Evolutionary conservation across 139 green algal species (phyloP).

Genomic region (Nannochloris sp.): DNA sequence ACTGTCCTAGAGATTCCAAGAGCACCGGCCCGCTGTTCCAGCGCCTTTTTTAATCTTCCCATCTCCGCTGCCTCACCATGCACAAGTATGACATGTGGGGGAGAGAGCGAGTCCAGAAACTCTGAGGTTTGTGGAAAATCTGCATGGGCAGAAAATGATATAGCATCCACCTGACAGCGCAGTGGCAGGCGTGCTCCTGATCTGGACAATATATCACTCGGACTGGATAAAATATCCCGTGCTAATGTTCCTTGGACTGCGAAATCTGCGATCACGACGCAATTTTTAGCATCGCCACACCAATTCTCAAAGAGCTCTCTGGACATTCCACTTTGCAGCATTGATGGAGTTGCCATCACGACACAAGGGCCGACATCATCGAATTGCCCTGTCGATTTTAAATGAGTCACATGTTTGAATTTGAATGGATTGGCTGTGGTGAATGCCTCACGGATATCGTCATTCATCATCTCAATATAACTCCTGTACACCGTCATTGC

Average conservation of each 20-base stretch:
- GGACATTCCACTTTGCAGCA: slow-evolving; percentile 74
- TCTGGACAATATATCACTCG: slow-evolving; percentile 57
- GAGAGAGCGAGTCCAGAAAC: slow-evolving; percentile 78
- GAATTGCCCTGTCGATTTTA: slow-evolving; percentile 57
- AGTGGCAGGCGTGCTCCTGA: slow-evolving; percentile 71
- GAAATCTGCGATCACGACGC: slow-evolving; percentile 94
- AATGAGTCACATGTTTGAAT: slow-evolving; percentile 86
- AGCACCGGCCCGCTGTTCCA: slow-evolving; percentile 50
- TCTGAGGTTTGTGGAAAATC: slow-evolving; percentile 93
- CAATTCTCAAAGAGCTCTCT: slow-evolving; percentile 93
- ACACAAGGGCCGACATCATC: slow-evolving; percentile 83
- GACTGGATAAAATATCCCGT: slow-evolving; percentile 79
- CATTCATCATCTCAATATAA: slow-evolving; percentile 98
- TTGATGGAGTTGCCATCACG: slow-evolving; percentile 90
- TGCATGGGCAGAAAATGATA: slow-evolving; percentile 95
- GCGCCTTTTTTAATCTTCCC: slow-evolving; percentile 61
- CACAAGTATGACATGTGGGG: slow-evolving; percentile 89
- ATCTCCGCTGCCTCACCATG: slow-evolving; percentile 91
- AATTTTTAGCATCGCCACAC: slow-evolving; percentile 80
- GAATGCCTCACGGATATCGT: slow-evolving; percentile 79
- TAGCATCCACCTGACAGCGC: slow-evolving; percentile 79
- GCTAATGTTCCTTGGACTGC: slow-evolving; percentile 95
- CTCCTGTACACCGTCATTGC: slow-evolving; percentile 81
- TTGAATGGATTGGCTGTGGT: slow-evolving; percentile 86
- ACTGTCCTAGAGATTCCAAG: slow-evolving; percentile 35